Base-by-base conservation (phyloP, 2,329 filamentous ascomycete genomes). In the Samsoniella hepiali region DNA sequence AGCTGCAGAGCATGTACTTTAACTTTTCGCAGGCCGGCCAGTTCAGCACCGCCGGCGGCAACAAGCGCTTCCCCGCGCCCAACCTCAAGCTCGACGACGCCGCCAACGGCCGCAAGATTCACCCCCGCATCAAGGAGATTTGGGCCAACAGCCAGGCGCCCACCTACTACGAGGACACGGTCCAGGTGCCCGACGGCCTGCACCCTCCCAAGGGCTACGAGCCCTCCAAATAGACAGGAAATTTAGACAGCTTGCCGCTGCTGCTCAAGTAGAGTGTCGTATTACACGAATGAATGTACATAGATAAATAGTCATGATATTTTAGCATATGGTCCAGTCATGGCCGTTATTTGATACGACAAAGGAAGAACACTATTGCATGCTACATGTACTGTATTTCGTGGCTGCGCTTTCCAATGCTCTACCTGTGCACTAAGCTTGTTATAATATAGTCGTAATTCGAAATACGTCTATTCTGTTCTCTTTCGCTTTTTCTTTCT, bases 1-100 rank as follows among this genome's bases (percentile, higher is more conserved):
- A 70, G 3, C 73, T 84, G 8, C 71, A 77, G 32, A 69, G 73
- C 54, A 74, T 80, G 65, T 84, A 77, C 72, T 79, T 81, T 67
- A 87, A 87, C 71, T 70, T 69, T 57, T 85, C 82, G 8, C 85
- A 85, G 63, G 81, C 82, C 2, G 84, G 84, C 0, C 63, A 72
- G 38, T 78, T 82, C 67, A 81, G 80, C 70, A 69, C 53, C 7
- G 59, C 72, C 0, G 71, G 73, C 3, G 74, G 73, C 42, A 76
- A 75, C 67, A 53, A 68, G 9, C 66, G 68, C 55, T 79, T 77
- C 64, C 75, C 76, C 11, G 74, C 72, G 1, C 80, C 80, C 7
- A 80, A 81, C 71, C 65, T 81, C 34, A 61, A 66, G 5, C 69
- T 73, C 8, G 67, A 72, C 63, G 59, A 74, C 22, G 31, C 62